Conservation (phyloP, 768 basidiomycete species). For the Tephrocybe sp. region DNA sequence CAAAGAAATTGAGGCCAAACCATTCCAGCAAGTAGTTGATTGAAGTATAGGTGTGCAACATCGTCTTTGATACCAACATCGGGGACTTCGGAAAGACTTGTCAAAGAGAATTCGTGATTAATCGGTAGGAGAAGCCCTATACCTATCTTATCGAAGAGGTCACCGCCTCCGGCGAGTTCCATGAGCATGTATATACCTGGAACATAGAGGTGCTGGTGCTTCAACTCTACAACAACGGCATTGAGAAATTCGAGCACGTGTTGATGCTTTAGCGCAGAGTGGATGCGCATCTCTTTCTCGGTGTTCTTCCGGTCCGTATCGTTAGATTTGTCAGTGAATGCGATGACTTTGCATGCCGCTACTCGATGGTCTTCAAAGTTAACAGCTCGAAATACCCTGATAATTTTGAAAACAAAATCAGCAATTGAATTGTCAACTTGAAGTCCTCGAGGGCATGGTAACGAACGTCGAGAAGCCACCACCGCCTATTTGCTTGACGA, state of each 20-base stretch:
- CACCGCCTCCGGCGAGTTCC: constrained; percentile 90
- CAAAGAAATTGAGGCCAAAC: constrained; percentile 39
- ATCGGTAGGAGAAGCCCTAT: constrained; percentile 21
- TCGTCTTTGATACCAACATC: constrained; percentile 86
- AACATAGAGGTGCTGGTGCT: constrained; percentile 53
- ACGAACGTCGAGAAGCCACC: constrained; percentile 84
- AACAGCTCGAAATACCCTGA: constrained; percentile 81
- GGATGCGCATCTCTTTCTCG: constrained; percentile 91
- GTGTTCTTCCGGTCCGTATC: constrained; percentile 73
- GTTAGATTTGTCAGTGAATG: constrained; percentile 59
- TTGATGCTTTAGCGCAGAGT: constrained; percentile 70
- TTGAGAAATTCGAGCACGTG: constrained; percentile 85
- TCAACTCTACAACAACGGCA: constrained; percentile 69
- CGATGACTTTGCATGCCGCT: constrained; percentile 86
- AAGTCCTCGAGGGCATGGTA: too few species aligned
- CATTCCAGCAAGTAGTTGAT: constrained; percentile 80
- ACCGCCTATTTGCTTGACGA: constrained; percentile 77
- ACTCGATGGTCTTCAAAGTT: constrained; percentile 62
- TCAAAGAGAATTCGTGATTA: background rate
- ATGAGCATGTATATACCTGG: constrained; percentile 91
- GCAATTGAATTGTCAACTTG: background rate
- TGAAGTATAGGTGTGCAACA: constrained; percentile 87
- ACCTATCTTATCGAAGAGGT: constrained; percentile 99
- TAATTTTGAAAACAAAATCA: constrained; percentile 4
- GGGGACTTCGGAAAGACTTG: constrained; percentile 55